phyloP scores from a whole-genome alignment of 768 basidiomycete genomes.

The Amanita rubescens region DNA sequence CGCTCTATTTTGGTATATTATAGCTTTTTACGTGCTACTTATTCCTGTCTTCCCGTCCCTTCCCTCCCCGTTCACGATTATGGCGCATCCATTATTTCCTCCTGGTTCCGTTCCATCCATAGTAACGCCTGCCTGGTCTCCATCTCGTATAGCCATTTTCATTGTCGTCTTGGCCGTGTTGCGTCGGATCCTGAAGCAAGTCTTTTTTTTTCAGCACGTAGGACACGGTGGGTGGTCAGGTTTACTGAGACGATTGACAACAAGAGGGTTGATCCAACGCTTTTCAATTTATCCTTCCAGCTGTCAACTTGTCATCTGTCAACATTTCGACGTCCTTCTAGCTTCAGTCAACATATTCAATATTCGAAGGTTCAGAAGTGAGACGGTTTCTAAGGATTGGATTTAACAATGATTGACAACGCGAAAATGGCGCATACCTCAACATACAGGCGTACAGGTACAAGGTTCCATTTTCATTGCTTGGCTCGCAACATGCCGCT shows the following conservation, averaged over 20 bases:
- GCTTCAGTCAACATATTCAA: too few species aligned
- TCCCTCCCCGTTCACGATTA: not conserved
- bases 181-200: not conserved
- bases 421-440: not conserved
- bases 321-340: not conserved
- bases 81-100: not conserved
- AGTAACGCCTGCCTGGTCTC: not conserved
- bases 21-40: not conserved
- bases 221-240: not conserved
- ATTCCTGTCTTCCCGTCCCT: not conserved
- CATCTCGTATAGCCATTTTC: conserved; percentile 1
- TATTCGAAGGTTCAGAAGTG: not conserved
- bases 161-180: not conserved
- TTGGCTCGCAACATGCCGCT: not conserved
- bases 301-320: not conserved
- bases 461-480: not conserved
- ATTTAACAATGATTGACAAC: not conserved
- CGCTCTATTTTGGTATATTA: not conserved
- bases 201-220: not conserved
- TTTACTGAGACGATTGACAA: not conserved
- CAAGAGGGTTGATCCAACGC: not conserved
- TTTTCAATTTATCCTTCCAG: not conserved
- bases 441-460: not conserved
- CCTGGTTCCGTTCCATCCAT: not conserved
- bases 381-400: not conserved